Evolutionary conservation across 2,329 filamentous ascomycete species (phyloP), one percentile per base, ranked within the genome.

Genomic region (Fusarium chuoi): DNA sequence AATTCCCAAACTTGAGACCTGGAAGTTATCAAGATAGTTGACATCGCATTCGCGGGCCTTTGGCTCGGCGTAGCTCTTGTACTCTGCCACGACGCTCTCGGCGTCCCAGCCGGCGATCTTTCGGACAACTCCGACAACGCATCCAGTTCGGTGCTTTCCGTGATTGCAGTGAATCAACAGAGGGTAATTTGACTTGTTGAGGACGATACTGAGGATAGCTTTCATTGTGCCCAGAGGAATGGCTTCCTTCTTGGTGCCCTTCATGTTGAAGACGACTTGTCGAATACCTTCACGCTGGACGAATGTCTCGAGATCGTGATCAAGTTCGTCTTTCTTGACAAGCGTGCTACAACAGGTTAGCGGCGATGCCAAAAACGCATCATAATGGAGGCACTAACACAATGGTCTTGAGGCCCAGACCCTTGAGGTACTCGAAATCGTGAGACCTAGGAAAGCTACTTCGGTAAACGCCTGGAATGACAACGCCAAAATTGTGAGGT

Each of bases 81-180:
- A 98, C 82, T 98, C 95, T 57, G 89, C 86, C 41, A 96, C 81
- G 41, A 93, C 89, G 22, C 85, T 84, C 3, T 87, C 81, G 3
- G 90, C 81, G 24, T 90, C 84, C 91, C 93, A 94, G 20, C 92
- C 90, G 20, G 90, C 88, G 18, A 93, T 83, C 80, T 93, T 94
- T 71, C 95, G 91, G 71, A 97, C 88, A 65, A 93, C 91, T 24
- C 91, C 95, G 55, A 95, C 89, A n/a, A 96, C 92, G 79, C 95
- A 98, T 28, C 95, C 95, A 24, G 95, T 98, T 65, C 95, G 92
- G 80, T 98, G 95, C 88, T 94, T 96, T 80, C 95, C 95, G 76
- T 97, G 95, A 80, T 98, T 98, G 87, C 95, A 98, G 82, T 98
- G 95, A 52, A 98, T 89, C 44, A 98, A 87, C 17, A 98, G 83